Base-by-base conservation (phyloP, 805 yeast genomes). In the Yarrowia sp. region DNA sequence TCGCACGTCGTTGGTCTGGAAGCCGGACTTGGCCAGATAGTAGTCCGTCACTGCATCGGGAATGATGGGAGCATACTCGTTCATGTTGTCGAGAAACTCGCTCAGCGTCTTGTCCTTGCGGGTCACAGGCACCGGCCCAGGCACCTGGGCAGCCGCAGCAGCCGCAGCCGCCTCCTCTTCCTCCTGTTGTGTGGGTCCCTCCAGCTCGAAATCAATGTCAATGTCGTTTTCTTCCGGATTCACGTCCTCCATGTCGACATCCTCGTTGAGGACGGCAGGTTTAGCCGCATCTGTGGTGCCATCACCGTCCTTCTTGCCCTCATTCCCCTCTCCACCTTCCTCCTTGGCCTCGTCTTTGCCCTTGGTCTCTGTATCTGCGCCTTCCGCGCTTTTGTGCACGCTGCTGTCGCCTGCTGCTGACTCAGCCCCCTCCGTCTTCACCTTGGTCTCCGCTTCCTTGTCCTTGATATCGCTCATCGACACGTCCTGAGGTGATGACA, bases 41-140 rank as follows among this genome's bases (percentile, higher is more conserved):
- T 92, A 95, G 75, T 94, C 98, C 0, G 97, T 90, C 12, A 95
- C 98, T 0, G 96, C 93, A 76, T 95, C 98, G 0, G 99, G 99
- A 47, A 95, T 95, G 40, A 94, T 88, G 1, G 99, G 99, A 3
- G 97, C 91, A 76, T 88, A 92, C 69, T 92, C 97, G 71, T 92
- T 97, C 94, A 95, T 89, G 82, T 92, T 81, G 40, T 88, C 89
- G 36, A 95, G 81, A 42, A 95, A 87, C 72, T 95, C 98, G 72
- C 88, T 86, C 66, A 95, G 79, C 19, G 72, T 70, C 36, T 74
- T 71, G 43, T 74, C 76, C 65, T 74, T 71, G 17, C 75, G 71
- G n/a, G 70, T 72, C 43, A 70, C 61, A 34, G 72, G 74, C 14
- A 73, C 71, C 2, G 70, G 72, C 8, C 69, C 71, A 12, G 72